These are phyloP conservation scores for Trichoderma sp. DNA, from an alignment of 2,329 filamentous ascomycete genomes.

Conservation along the genomic window DNA sequence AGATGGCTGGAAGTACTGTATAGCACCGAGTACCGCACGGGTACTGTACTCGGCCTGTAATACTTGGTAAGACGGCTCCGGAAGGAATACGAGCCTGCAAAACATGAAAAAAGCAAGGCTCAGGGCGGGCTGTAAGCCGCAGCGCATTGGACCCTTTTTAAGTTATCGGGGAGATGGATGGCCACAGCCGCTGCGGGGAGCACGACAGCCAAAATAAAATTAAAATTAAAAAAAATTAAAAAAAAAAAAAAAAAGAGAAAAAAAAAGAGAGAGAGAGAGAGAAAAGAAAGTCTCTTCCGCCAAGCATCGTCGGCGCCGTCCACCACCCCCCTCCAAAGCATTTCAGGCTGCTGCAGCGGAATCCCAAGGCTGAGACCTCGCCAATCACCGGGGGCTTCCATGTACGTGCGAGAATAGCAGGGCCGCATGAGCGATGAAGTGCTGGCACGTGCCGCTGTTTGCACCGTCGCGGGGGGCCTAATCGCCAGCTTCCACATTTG, in stretches of 20 bases:
- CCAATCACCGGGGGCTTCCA: neutral
- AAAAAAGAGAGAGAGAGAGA: neutral
- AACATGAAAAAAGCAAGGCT: neutral
- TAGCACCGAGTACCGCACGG: neutral
- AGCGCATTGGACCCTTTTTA: neutral
- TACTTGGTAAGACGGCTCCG: neutral
- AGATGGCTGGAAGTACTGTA: neutral
- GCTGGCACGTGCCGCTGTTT: conserved; percentile 11
- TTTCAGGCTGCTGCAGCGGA: neutral
- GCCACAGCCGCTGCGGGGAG: neutral
- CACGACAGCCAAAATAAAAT: too few relatives aligned
- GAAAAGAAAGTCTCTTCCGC: neutral
- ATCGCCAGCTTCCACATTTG: conserved; percentile 14
- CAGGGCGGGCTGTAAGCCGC: neutral
- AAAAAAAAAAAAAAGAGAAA: neutral
- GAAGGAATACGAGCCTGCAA: neutral
- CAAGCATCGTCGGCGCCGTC: neutral
- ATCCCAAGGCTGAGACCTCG: neutral
- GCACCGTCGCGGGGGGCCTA: neutral
- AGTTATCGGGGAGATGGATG: neutral
- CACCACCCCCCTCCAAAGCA: neutral
- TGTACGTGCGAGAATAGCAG: neutral
- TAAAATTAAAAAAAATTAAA: too few relatives aligned
- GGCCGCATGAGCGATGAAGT: conserved; percentile 6
- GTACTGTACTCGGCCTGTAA: too few relatives aligned